phyloP scores from a whole-genome alignment of 2,329 filamentous ascomycete genomes.

The Cladosporium phlei region DNA sequence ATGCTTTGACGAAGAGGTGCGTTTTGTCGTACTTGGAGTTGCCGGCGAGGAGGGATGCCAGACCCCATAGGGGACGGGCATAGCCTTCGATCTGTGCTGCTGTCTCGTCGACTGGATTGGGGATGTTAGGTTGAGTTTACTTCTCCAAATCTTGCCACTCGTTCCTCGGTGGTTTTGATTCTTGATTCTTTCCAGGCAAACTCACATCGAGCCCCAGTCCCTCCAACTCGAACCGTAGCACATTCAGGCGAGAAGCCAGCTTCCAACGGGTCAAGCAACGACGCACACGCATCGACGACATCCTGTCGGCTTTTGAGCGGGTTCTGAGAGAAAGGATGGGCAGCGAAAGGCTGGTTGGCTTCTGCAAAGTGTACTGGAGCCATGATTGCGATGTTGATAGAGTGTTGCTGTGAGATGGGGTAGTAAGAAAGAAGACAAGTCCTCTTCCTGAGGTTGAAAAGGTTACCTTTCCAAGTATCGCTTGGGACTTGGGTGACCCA shows the following conservation, averaged over 20 bases:
- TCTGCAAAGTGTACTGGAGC: constrained; percentile 24
- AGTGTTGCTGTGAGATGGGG: too few species aligned
- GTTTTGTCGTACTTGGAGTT: constrained; percentile 60
- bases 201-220: constrained; percentile 62
- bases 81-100: constrained; percentile 74
- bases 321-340: constrained; percentile 42
- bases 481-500: too few species aligned
- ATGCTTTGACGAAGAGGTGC: constrained; percentile 63
- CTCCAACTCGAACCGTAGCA: constrained; percentile 63
- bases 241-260: constrained; percentile 65
- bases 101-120: constrained; percentile 65
- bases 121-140: too few species aligned
- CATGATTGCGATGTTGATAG: background rate
- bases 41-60: constrained; percentile 66
- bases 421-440: background rate
- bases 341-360: constrained; percentile 39
- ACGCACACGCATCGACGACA: constrained; percentile 39
- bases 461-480: too few species aligned
- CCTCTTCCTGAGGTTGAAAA: too few species aligned
- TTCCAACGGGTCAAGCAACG: constrained; percentile 64
- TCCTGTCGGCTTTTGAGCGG: constrained; percentile 38
- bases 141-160: too few species aligned
- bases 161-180: too few species aligned
- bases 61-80: constrained; percentile 69
- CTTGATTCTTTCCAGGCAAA: too few species aligned